Evolutionary conservation across 345 rosid genomes (phyloP).

Genomic region (Camelina neglecta): DNA sequence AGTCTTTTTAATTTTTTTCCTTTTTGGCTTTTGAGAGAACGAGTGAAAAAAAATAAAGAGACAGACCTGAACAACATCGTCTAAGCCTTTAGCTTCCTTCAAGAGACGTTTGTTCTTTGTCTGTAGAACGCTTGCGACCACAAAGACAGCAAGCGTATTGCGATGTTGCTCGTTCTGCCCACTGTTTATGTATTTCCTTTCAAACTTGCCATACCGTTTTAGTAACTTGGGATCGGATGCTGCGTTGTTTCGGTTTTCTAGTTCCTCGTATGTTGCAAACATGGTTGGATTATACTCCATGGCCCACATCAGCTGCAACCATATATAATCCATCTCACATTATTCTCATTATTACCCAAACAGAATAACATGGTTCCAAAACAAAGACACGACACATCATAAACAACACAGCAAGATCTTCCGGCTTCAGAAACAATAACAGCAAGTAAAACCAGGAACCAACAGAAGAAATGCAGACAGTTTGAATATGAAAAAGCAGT

Average conservation of each 20-base stretch:
- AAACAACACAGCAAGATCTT: slow-evolving; percentile 4
- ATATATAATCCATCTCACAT: slow-evolving; percentile 32
- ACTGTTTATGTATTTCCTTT: slow-evolving; percentile 61
- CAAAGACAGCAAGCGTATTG: slow-evolving; percentile 72
- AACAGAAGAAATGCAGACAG: background rate
- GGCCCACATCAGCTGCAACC: slow-evolving; percentile 92
- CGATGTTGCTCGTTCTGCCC: slow-evolving; percentile 55
- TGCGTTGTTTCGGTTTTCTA: slow-evolving; percentile 42
- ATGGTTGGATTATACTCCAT: slow-evolving; percentile 95
- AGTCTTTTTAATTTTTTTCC: background rate
- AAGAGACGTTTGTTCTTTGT: slow-evolving; percentile 80
- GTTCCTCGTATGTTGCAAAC: slow-evolving; percentile 64
- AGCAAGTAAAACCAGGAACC: slow-evolving; percentile 20
- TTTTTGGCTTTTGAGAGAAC: slow-evolving; percentile 13
- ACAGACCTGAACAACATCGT: slow-evolving; percentile 84
- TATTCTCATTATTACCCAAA: slow-evolving; percentile 1
- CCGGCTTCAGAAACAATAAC: slow-evolving; percentile 4
- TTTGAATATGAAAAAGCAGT: background rate
- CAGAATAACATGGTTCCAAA: background rate
- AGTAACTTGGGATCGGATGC: slow-evolving; percentile 55
- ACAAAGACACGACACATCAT: background rate
- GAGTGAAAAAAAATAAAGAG: slow-evolving; percentile 20
- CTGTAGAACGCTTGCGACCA: slow-evolving; percentile 91
- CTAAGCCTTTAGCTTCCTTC: slow-evolving; percentile 86
- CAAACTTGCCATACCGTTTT: slow-evolving; percentile 85